A percentile compares a stretch with the other conserved stretches of the same genome.
phyloP scores from a whole-genome alignment of 495 filamentous ascomycete genomes.

The Xylaria bambusicola region DNA sequence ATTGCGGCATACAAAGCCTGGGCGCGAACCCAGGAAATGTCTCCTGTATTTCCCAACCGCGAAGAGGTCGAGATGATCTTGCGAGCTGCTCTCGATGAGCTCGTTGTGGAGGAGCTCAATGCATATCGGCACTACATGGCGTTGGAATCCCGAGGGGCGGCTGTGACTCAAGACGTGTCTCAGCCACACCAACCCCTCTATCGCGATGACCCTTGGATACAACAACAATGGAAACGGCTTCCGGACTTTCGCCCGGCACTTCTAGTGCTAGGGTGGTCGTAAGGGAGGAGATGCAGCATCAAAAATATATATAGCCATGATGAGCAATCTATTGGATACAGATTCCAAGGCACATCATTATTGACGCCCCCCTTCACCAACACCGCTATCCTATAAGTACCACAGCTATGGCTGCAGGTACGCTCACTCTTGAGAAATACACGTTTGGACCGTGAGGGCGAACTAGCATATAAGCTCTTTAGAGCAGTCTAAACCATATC shows the following conservation, averaged over 20 bases:
- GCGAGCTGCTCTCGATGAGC: slow-evolving; percentile 24
- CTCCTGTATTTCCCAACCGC: slow-evolving; percentile 27
- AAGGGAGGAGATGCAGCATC: background rate
- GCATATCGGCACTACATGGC: slow-evolving; percentile 3
- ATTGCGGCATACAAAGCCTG: slow-evolving; percentile 32
- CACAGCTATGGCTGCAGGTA: too few species aligned
- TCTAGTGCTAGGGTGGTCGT: slow-evolving; percentile 24
- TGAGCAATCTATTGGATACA: background rate
- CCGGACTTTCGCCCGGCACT: slow-evolving; percentile 33
- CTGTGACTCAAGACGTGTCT: slow-evolving; percentile 3
- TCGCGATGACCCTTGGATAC: slow-evolving; percentile 30
- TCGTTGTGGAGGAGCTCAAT: slow-evolving; percentile 27
- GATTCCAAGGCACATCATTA: background rate
- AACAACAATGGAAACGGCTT: slow-evolving; percentile 28
- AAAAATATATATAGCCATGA: too few species aligned
- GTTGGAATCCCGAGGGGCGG: slow-evolving; percentile 13
- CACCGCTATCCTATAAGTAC: too few species aligned
- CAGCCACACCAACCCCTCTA: slow-evolving; percentile 13
- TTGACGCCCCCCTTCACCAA: too few species aligned
- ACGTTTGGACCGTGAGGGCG: too few species aligned
- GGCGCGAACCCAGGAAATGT: slow-evolving; percentile 34
- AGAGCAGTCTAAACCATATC: too few species aligned
- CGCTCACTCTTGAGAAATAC: too few species aligned
- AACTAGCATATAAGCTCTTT: too few species aligned
- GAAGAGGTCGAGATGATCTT: slow-evolving; percentile 31